phyloP scores from a whole-genome alignment of 441 rosid genomes.

The Gossypium gossypioides region DNA sequence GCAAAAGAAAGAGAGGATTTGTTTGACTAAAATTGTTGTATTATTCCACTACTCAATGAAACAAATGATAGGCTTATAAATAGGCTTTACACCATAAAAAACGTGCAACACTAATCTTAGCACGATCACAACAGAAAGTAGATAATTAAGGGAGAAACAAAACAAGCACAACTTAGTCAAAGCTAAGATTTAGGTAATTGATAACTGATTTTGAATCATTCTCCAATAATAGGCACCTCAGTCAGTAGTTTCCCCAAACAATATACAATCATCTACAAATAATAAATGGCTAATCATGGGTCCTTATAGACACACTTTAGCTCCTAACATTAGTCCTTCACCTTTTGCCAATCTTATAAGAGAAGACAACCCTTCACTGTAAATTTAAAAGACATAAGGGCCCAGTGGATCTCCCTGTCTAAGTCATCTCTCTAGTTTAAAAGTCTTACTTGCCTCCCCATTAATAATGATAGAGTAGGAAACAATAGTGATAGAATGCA shows the following conservation, averaged over 20 bases:
- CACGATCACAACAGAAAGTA: background rate
- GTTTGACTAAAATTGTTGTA: background rate
- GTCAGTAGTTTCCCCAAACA: background rate
- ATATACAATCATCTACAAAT: too few relatives aligned
- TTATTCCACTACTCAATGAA: background rate
- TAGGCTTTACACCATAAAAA: background rate
- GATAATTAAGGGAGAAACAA: background rate
- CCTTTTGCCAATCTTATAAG: too few relatives aligned
- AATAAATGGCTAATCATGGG: too few relatives aligned
- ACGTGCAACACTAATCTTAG: background rate
- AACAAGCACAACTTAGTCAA: background rate
- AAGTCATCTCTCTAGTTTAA: too few relatives aligned
- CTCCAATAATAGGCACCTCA: background rate
- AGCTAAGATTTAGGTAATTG: background rate
- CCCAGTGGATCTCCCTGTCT: too few relatives aligned
- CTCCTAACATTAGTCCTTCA: too few relatives aligned
- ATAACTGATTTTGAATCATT: background rate
- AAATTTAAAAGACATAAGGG: too few relatives aligned
- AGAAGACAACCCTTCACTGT: too few relatives aligned
- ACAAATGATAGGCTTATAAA: background rate
- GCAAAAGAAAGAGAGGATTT: background rate
- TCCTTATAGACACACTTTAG: too few relatives aligned
- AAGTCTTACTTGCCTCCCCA: too few relatives aligned
- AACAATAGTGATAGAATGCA: too few relatives aligned
- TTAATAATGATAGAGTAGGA: too few relatives aligned